Base-by-base conservation (phyloP, 345 rosid species). In the Tarenaya hassleriana region DNA sequence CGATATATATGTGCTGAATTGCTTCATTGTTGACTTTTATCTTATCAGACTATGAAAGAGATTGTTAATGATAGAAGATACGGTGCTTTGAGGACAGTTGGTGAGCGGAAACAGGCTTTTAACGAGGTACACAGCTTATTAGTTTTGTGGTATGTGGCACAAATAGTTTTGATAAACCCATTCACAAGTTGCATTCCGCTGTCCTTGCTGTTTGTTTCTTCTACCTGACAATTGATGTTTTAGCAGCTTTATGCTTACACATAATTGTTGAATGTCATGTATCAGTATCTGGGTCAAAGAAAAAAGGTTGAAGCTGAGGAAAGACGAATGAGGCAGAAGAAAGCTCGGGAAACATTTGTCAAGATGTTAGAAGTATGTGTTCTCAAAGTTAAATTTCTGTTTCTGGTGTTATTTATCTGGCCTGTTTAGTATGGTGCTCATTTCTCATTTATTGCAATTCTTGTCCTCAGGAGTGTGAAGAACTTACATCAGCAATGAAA, bases 31-130 rank as follows among this genome's bases (percentile, higher is more conserved):
- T 70, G 65, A 74, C 50, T 59, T 51, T 66, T 53, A 21, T 67
- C 39, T 35, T 71, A 16, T 43, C 66, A 90, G 97, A 43, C 97
- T 48, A 85, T 79, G 80, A 80, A 77, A 74, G 98, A 81, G 73
- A 85, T 92, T 59, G 66, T 79, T 61, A 83, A 77, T 50, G 98
- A 92, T 77, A 77, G 74, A 72, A 75, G 94, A 75, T 92, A 85
- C 67, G 81, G 83, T 74, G 95, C 95, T 42, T 58, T 92, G 50
- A 88, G 74, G 76, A 92, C 97, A 10, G 85, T 81, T 41, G 98
- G 98, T 17, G 98, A 92, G 77, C 76, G 94, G 61, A 92, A 92
- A 77, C 98, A 92, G 74, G 94, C 98, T 64, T 92, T 92, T 75
- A 85, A 92, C 41, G 98, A 92, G 96, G 97, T 90, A 77, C 50